Base-by-base conservation (phyloP, 495 filamentous ascomycete species). In the Opeltia flavorubescens region DNA sequence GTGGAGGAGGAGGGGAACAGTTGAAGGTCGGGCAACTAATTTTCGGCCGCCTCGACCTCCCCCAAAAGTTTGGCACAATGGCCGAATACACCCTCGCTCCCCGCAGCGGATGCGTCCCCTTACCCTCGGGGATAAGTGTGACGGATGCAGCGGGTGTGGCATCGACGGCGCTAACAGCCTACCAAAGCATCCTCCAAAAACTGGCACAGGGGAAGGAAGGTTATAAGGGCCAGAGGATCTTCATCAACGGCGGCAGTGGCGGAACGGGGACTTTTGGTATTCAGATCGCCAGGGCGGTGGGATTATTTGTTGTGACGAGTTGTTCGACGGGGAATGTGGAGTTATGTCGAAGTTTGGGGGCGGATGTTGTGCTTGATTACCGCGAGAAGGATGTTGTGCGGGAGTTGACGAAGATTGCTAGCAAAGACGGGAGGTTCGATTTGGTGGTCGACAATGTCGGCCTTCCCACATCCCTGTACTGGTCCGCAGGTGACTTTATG, bases 361-460 rank as follows among this genome's bases (percentile, higher is more conserved):
- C 81, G 3, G 79, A 85, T 52, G 72, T 78, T 45, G 67, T 84
- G 2, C 66, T 87, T 34, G 80, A 87, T 55, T 87, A 87, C 54
- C 77, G 70, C n/a, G 54, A 61, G 1, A 50, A 60, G 13, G 63
- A 78, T 57, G 63, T 84, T 1, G 51, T 70, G 33, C 55, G 65
- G 7, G 61, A 51, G 6, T 52, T 86, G 11, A n/a, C n/a, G n/a
- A n/a, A n/a, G n/a, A n/a, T n/a, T n/a, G 66, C 66, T 56, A 54
- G 55, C 2, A 62, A 67, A 31, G 77, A 75, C 0, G 59, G 61
- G 13, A 59, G 73, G 5, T 86, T 75, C 60, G 57, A 68, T 47
- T 65, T 75, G 28, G 66, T 72, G 0, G 61, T 86, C 24, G 83
- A 86, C 59, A 77, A 82, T 61, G 69, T 80, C 17, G 77, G 74